Evolutionary conservation across 176 grass and related monocot species (phyloP).

Genomic region (Carex myosuroides): DNA sequence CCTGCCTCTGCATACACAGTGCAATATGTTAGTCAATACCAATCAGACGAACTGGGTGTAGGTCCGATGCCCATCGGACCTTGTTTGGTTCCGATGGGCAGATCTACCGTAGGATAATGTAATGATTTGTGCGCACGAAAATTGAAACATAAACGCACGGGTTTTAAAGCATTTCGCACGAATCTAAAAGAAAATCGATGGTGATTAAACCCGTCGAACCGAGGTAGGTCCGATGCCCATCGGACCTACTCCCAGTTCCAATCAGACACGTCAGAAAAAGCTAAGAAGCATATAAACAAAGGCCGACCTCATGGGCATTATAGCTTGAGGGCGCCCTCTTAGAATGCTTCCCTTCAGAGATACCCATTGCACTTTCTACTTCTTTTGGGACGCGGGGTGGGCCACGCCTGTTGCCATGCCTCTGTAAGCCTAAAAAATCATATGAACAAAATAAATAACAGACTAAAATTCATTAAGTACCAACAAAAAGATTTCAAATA

Average conservation of each 20-base stretch:
- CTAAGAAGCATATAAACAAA: not conserved
- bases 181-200: no score
- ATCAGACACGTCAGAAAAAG: constrained; percentile 19
- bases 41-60: no score
- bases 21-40: not conserved
- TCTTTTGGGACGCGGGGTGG: constrained; percentile 60
- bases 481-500: not conserved
- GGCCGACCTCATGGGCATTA: constrained; percentile 77
- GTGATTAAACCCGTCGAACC: no score
- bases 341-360: constrained; percentile 67
- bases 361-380: constrained; percentile 42
- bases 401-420: constrained; percentile 59
- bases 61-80: no score
- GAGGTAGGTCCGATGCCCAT: no score
- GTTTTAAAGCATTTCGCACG: no score
- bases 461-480: not conserved
- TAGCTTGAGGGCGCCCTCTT: constrained; percentile 60
- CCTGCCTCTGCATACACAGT: constrained; percentile 62
- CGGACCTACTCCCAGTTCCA: no score
- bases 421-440: constrained; percentile 55
- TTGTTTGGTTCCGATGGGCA: no score
- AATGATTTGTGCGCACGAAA: no score
- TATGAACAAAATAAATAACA: constrained; percentile 19
- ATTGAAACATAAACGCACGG: no score
- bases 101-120: no score